phyloP scores from a whole-genome alignment of 805 yeast species.

The Kodamaea hsintzibuensis region DNA sequence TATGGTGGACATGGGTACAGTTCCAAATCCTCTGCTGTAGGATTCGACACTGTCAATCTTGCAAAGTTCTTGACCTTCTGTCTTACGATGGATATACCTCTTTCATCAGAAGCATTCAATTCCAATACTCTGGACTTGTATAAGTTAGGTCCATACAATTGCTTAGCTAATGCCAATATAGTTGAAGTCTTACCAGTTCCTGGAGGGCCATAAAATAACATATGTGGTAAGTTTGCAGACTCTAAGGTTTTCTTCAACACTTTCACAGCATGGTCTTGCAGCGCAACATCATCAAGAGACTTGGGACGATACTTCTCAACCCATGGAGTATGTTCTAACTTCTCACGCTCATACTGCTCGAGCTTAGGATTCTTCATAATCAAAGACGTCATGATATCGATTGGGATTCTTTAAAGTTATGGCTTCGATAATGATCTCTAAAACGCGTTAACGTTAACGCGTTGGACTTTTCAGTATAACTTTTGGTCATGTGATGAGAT shows the following conservation, averaged over 20 bases:
- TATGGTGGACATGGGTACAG: slow-evolving; percentile 96
- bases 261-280: slow-evolving; percentile 87
- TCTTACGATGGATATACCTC: slow-evolving; percentile 86
- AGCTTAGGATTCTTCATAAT: slow-evolving; percentile 11
- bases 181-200: slow-evolving; percentile 94
- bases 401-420: not conserved
- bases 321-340: slow-evolving; percentile 73
- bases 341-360: slow-evolving; percentile 38
- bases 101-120: slow-evolving; percentile 85
- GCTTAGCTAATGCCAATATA: slow-evolving; percentile 76
- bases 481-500: not conserved
- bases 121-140: slow-evolving; percentile 74
- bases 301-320: slow-evolving; percentile 90
- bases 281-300: slow-evolving; percentile 79
- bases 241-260: slow-evolving; percentile 77
- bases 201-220: slow-evolving; percentile 92
- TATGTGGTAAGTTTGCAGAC: slow-evolving; percentile 85
- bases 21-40: slow-evolving; percentile 63
- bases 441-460: not conserved
- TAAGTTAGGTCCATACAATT: slow-evolving; percentile 70
- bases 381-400: slow-evolving; percentile 10
- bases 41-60: slow-evolving; percentile 78
- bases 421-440: not conserved
- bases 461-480: not conserved
- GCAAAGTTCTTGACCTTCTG: slow-evolving; percentile 88